Evolutionary conservation across 2,329 filamentous ascomycete species (phyloP), one percentile per base, ranked within the genome.

Genomic region (Alternaria sp.): DNA sequence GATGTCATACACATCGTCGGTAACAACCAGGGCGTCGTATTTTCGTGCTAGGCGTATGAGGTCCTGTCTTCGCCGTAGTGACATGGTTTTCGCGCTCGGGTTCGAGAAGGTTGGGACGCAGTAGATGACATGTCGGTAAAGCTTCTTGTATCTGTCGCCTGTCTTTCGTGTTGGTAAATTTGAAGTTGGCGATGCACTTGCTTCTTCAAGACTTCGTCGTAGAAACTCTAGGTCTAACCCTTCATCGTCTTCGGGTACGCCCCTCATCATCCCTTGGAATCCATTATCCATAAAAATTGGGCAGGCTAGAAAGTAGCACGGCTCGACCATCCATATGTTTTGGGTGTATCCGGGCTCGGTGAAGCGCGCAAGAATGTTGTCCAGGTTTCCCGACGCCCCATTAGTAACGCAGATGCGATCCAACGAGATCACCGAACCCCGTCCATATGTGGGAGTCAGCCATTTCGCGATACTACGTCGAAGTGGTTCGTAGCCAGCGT

Each of bases 101-200:
- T 97, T 97, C 55, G 91, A 87, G 75, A 92, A 94, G 0, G 92
- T 92, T 0, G 94, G 92, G 18, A 95, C 92, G 43, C 87, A 87
- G 76, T 97, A 97, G 67, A 97, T 89, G 68, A 97, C 77, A 73
- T 96, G 91, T 52, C 88, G 88, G 80, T 95, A 97, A 57, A 91
- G 85, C 74, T 94, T 94, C 51, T 87, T 85, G 77, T 86, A 83
- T 9, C 85, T 81, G 30, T 84, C 82, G 0, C 82, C 78, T 3
- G 81, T 79, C 72, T 91, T 92, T 66, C 84, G 79, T 43, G 75
- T 80, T 81, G 83, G 64, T 25, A 68, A 65, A 34, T 75, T 71
- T 2, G 52, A 30, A 12, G 18, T 16, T 32, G 60, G 79, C 48
- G 73, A 68, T 28, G 77, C 66, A 66, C 87, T 84, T 27, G 81